Conservation (phyloP, 1,284 basidiomycete genomes). For the Trichosporon sp. region DNA sequence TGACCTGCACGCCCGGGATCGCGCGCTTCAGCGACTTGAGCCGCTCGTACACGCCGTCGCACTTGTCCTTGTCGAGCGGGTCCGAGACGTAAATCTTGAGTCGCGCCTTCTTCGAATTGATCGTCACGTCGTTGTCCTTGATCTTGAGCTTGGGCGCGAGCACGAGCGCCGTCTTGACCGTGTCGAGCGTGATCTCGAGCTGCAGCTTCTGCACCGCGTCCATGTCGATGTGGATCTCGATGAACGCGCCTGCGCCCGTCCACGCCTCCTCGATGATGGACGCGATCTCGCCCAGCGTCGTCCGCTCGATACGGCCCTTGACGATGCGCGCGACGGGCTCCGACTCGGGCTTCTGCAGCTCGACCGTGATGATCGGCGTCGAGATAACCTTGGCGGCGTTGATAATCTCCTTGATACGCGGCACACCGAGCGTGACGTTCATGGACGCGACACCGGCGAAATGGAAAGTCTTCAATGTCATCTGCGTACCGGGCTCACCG, state of each 20-base stretch:
- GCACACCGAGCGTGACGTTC: conserved; percentile 99
- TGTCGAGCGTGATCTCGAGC: conserved; percentile 88
- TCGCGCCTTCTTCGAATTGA: conserved; percentile 23
- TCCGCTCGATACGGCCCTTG: conserved; percentile 94
- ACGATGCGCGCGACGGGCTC: conserved; percentile 94
- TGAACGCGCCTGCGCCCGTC: conserved; percentile 86
- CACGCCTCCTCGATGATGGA: conserved; percentile 93
- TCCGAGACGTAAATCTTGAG: conserved; percentile 28
- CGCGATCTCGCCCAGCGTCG: conserved; percentile 88
- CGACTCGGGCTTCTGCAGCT: conserved; percentile 75
- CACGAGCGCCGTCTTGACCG: conserved; percentile 88
- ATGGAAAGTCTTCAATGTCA: conserved; percentile 99
- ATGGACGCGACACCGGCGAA: conserved; percentile 99
- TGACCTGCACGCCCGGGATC: conserved; percentile 79
- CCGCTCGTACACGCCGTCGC: conserved; percentile 62
- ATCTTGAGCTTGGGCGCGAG: conserved; percentile 87
- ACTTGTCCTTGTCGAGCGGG: conserved; percentile 56
- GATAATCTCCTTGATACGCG: conserved; percentile 92
- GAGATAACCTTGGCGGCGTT: conserved; percentile 96
- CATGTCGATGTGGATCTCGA: conserved; percentile 88
- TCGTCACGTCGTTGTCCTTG: conserved; percentile 62
- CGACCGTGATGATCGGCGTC: conserved; percentile 97
- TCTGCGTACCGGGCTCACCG: conserved; percentile 98
- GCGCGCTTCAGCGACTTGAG: conserved; percentile 77
- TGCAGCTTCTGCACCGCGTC: conserved; percentile 86